Evolutionary conservation across 768 basidiomycete genomes (phyloP), one percentile per base, ranked within the genome.

Genomic region (Suillus bovinus): DNA sequence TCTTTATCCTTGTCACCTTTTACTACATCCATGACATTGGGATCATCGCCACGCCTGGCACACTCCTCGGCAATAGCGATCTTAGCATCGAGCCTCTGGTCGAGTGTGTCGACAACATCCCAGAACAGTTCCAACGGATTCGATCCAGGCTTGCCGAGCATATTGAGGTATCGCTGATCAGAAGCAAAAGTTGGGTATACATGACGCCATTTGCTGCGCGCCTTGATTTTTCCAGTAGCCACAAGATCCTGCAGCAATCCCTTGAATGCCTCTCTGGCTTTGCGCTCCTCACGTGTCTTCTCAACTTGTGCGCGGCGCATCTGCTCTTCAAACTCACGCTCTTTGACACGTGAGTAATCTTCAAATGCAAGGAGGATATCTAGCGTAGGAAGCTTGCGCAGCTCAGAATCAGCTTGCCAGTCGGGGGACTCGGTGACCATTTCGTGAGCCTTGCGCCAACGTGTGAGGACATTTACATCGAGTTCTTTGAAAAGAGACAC

Each of bases 111-210:
- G 50, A 97, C 89, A 11, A 83, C 72, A 74, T 99, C 96, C 94
- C 95, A 97, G 77, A 97, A 99, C 5, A 99, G 83, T 69, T 99
- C 97, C 34, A 99, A 82, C 1, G 96, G 96, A 67, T 92, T 95
- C 2, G 94, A 96, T 16, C 97, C 97, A 9, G 93, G 92, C 68
- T 90, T 92, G 17, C 97, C 96, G 20, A 99, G 86, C 75, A 99
- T 86, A 63, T 84, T 81, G 47, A 89, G 80, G 77, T 99, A 99
- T n/a, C 93, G 86, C 49, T 83, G 80, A 70, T 97, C 93, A 38
- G 88, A 80, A 8, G 80, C 79, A 77, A 99, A 88, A 27, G 80
- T 76, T 0, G 92, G 88, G 67, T 94, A 94, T 31, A 94, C 82
- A 39, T 90, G 83, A 73, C 94, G 94, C 96, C 96, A 99, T 73